phyloP scores from a whole-genome alignment of 768 basidiomycete genomes.

The Rhizopogon sp. region DNA sequence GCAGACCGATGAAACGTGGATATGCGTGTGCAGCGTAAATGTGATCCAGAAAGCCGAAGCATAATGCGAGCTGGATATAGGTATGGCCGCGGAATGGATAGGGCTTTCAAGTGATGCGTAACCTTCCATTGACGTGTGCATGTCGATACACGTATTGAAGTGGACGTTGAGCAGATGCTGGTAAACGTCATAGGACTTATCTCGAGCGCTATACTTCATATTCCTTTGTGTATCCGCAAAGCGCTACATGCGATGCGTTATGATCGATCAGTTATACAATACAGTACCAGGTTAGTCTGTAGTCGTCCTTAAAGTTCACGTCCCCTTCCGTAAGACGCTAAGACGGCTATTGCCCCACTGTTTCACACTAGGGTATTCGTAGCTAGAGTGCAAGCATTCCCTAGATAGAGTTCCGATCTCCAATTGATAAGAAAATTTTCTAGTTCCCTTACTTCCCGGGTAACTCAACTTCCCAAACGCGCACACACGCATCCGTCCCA shows the following conservation, averaged over 20 bases:
- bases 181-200: not conserved
- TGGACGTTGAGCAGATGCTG: too few relatives aligned
- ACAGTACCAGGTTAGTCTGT: too few relatives aligned
- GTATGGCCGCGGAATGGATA: slow-evolving; percentile 35
- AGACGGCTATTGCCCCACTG: too few relatives aligned
- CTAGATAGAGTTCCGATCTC: too few relatives aligned
- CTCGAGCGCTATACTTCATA: not conserved
- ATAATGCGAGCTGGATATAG: slow-evolving; percentile 43
- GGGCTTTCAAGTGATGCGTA: slow-evolving; percentile 29
- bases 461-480: slow-evolving; percentile 56
- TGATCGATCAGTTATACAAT: too few relatives aligned
- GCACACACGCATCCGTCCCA: slow-evolving; percentile 80
- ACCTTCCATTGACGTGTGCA: not conserved
- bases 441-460: slow-evolving; percentile 5
- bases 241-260: too few relatives aligned
- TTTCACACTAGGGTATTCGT: too few relatives aligned
- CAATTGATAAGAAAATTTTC: not conserved
- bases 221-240: too few relatives aligned
- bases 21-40: slow-evolving; percentile 74
- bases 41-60: slow-evolving; percentile 62
- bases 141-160: not conserved
- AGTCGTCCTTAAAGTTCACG: too few relatives aligned
- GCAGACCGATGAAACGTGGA: slow-evolving; percentile 62
- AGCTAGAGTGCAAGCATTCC: too few relatives aligned
- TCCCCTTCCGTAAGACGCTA: too few relatives aligned